These are phyloP conservation scores for Eucommia ulmoides DNA, from an alignment of 257 asterid species.

Conservation along the genomic window DNA sequence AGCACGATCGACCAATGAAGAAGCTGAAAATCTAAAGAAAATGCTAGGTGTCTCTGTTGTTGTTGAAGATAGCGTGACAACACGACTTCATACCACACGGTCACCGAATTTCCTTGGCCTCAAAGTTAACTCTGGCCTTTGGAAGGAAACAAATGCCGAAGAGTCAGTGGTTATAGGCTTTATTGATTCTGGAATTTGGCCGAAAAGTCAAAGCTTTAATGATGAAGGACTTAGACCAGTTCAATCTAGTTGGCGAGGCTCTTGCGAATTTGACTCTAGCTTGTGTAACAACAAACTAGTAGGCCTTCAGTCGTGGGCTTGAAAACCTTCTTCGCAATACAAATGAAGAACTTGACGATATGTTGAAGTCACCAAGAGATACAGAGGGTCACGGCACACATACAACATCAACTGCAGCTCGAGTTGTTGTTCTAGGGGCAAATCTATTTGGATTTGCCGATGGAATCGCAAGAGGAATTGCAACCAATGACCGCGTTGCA, in stretches of 20 bases:
- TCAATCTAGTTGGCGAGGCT: neutral
- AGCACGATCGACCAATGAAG: neutral
- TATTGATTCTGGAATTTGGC: neutral
- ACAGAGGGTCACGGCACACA: neutral
- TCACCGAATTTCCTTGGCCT: neutral
- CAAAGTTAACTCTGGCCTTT: neutral
- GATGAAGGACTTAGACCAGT: neutral
- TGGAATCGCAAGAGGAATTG: too few relatives aligned
- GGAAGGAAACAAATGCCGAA: neutral
- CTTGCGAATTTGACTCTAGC: neutral
- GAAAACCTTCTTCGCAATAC: neutral
- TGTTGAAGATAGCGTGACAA: neutral
- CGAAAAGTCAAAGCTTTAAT: too few relatives aligned
- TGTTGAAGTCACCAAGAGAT: neutral
- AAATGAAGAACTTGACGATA: neutral
- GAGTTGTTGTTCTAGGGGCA: neutral
- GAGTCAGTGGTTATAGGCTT: neutral
- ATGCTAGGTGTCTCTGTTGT: neutral
- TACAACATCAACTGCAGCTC: neutral
- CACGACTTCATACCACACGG: neutral
- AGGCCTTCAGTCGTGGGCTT: neutral
- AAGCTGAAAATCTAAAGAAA: neutral
- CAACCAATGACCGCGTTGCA: too few relatives aligned
- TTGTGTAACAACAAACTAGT: neutral
- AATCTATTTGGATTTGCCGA: neutral